phyloP scores from a whole-genome alignment of 2,329 filamentous ascomycete species.

The Nemania sp. region DNA sequence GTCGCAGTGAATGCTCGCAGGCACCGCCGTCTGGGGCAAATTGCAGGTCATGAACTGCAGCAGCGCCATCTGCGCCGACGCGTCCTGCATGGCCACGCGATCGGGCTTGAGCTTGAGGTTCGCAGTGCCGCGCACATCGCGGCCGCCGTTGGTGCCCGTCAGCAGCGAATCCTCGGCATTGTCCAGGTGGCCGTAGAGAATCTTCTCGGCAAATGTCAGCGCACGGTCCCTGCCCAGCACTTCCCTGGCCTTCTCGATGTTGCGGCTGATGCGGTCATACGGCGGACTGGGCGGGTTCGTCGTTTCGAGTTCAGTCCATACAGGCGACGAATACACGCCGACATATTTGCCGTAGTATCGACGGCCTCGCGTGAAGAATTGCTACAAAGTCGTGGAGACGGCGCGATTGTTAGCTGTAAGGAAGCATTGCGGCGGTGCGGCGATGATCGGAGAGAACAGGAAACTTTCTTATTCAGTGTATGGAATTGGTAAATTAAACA shows the following conservation, averaged over 20 bases:
- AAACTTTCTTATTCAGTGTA: no score
- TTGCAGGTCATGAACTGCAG: slow-evolving; percentile 99
- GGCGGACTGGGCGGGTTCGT: slow-evolving; percentile 62
- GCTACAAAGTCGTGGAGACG: slow-evolving; percentile 23
- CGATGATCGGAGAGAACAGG: not conserved
- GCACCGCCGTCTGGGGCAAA: slow-evolving; percentile 84
- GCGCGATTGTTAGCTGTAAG: not conserved
- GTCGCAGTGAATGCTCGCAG: slow-evolving; percentile 97
- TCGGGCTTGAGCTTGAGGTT: slow-evolving; percentile 98
- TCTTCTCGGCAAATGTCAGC: slow-evolving; percentile 95
- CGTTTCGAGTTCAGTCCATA: slow-evolving; percentile 38
- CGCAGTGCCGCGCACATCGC: slow-evolving; percentile 79
- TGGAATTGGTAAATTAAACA: not conserved
- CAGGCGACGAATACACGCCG: slow-evolving; percentile 41
- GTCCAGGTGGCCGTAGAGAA: slow-evolving; percentile 93
- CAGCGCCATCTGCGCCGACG: slow-evolving; percentile 96
- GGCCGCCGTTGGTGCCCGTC: slow-evolving; percentile 79
- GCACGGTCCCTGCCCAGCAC: slow-evolving; percentile 57
- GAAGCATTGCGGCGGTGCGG: not conserved
- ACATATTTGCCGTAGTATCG: slow-evolving; percentile 30
- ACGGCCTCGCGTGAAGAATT: slow-evolving; percentile 32
- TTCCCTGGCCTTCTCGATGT: slow-evolving; percentile 60
- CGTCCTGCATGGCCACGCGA: slow-evolving; percentile 98
- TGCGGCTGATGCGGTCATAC: slow-evolving; percentile 66
- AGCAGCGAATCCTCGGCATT: slow-evolving; percentile 87